phyloP scores from a whole-genome alignment of 306 rosid species.

The Trifolium pratense region DNA sequence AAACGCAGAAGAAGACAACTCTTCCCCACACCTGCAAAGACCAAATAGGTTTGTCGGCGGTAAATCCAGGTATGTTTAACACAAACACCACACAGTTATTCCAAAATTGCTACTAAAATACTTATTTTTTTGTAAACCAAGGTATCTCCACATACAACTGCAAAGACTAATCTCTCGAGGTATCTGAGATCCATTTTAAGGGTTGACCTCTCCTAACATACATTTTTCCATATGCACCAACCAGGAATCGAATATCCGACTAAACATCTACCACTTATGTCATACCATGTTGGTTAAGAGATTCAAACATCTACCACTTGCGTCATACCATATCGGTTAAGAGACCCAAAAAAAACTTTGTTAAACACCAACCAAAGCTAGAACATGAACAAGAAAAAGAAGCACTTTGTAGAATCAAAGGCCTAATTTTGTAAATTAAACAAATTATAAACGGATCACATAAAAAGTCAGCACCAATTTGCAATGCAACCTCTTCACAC shows the following conservation, averaged over 20 bases:
- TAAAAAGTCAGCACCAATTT: conserved; percentile 13
- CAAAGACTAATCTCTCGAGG: not conserved
- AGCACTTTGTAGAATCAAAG: conserved; percentile 9
- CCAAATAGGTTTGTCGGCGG: conserved; percentile 8
- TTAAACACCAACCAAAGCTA: conserved; percentile 14
- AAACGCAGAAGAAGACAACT: conserved; percentile 97
- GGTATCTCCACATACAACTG: not conserved
- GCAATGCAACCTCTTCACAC: conserved; percentile 21
- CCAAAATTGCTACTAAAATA: not conserved
- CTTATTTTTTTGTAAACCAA: not conserved
- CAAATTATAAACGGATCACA: conserved; percentile 22
- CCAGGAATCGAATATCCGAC: not conserved
- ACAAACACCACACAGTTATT: conserved; percentile 8
- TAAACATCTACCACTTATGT: not conserved
- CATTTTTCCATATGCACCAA: not conserved
- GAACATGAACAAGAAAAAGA: not conserved
- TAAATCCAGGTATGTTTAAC: conserved; percentile 22
- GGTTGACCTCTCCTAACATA: not conserved
- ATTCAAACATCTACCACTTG: not conserved
- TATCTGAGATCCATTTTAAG: not conserved
- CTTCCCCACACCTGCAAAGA: conserved; percentile 87
- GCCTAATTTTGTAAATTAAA: conserved; percentile 26
- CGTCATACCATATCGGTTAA: not conserved
- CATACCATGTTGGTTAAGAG: not conserved
- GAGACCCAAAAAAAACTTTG: not conserved